These are phyloP conservation scores for Pichia membranifaciens DNA, from an alignment of 805 yeast genomes.

Conservation along the genomic window DNA sequence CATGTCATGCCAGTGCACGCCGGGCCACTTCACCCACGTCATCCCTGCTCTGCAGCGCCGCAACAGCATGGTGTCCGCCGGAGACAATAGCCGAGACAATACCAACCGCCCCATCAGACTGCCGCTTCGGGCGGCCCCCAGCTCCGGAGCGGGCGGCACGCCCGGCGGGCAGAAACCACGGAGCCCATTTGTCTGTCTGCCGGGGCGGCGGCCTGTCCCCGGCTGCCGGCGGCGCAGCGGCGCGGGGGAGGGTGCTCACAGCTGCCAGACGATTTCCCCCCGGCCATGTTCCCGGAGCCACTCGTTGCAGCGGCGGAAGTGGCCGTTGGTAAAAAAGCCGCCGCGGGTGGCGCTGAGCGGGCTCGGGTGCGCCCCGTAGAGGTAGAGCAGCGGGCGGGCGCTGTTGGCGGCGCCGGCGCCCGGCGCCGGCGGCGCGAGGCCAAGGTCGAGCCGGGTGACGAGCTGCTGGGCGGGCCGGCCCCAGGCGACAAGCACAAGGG, in stretches of 20 bases:
- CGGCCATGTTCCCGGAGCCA: constrained; percentile 1
- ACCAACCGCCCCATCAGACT: too few species aligned
- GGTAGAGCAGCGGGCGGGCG: constrained; percentile 38
- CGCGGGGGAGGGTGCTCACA: too few species aligned
- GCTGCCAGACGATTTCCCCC: background rate
- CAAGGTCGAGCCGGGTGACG: constrained; percentile 24
- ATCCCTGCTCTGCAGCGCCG: too few species aligned
- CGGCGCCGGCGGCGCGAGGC: background rate
- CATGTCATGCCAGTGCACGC: too few species aligned
- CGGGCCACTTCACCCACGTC: too few species aligned
- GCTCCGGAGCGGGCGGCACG: too few species aligned
- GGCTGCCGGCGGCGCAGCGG: too few species aligned
- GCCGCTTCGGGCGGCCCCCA: too few species aligned
- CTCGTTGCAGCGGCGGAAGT: constrained; percentile 1
- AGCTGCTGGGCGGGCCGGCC: constrained; percentile 41
- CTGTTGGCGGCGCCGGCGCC: background rate
- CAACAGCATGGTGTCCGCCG: too few species aligned
- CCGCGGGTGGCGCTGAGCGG: constrained; percentile 83
- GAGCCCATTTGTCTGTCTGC: too few species aligned
- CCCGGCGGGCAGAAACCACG: background rate
- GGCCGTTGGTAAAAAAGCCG: constrained; percentile 53
- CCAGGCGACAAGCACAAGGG: constrained; percentile 67
- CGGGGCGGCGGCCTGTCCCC: too few species aligned
- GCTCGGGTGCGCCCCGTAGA: constrained; percentile 86
- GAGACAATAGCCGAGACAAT: too few species aligned